Percentiles rank a stretch among this genome's conserved stretches.
Evolutionary conservation across 2,329 filamentous ascomycete species (phyloP).

Genomic region (Penicillium sp.): DNA sequence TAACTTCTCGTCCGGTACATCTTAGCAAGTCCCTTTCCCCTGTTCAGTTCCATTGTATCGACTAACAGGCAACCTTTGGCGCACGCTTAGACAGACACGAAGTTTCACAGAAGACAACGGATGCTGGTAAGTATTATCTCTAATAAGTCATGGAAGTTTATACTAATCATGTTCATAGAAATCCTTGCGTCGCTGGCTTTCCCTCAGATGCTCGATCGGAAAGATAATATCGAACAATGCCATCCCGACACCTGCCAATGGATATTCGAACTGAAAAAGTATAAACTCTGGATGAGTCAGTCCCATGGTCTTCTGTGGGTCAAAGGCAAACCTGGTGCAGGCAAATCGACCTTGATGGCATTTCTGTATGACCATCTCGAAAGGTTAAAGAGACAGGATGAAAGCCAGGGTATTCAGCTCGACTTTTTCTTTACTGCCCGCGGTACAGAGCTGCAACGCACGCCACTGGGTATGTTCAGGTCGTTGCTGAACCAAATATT

Average conservation of each 20-base stretch:
- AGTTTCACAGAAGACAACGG: neutral
- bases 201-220: constrained; percentile 15
- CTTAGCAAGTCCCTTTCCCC: neutral
- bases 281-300: constrained; percentile 8
- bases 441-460: constrained; percentile 17
- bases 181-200: constrained; percentile 12
- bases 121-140: neutral
- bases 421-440: constrained; percentile 24
- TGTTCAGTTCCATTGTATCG: neutral
- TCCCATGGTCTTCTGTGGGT: constrained; percentile 22
- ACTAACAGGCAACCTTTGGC: neutral
- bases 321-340: constrained; percentile 27
- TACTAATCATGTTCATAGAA: neutral
- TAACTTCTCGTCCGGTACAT: neutral
- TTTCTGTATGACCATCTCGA: constrained; percentile 16
- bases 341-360: constrained; percentile 27
- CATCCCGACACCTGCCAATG: constrained; percentile 16
- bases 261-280: constrained; percentile 19
- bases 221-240: constrained; percentile 5
- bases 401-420: constrained; percentile 1
- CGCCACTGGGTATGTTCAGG: constrained; percentile 19
- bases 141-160: neutral
- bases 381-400: neutral
- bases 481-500: constrained; percentile 22
- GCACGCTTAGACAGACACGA: neutral